These are phyloP conservation scores for Batkoa obscura DNA, from an alignment of 371 early-diverging fungal genomes.

Conservation along the genomic window DNA sequence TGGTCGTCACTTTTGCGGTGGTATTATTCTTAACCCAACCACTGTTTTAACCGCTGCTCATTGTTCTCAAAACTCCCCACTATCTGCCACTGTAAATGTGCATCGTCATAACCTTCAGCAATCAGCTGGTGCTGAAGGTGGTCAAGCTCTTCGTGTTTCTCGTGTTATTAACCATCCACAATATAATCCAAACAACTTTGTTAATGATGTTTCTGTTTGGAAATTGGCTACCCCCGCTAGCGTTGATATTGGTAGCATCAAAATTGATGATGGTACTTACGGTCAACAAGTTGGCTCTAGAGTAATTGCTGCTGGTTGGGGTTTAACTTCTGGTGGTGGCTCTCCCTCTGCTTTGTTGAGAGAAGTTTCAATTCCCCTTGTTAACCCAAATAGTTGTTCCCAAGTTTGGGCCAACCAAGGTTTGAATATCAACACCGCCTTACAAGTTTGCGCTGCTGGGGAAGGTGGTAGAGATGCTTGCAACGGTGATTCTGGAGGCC, in stretches of 20 bases:
- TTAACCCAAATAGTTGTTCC: neutral
- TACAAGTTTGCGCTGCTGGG: neutral
- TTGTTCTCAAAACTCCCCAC: neutral
- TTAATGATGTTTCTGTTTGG: neutral
- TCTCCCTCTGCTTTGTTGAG: neutral
- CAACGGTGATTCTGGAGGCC: constrained; percentile 4
- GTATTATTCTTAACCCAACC: neutral
- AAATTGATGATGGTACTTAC: neutral
- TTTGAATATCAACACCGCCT: neutral
- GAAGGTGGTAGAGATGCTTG: constrained; percentile 2
- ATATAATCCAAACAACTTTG: neutral
- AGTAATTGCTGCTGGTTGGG: neutral
- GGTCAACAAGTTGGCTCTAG: neutral
- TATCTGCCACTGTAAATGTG: neutral
- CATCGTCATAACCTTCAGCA: neutral
- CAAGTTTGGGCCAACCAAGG: neutral
- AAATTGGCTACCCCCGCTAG: neutral
- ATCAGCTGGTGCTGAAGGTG: neutral
- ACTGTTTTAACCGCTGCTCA: neutral
- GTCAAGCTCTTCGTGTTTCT: neutral
- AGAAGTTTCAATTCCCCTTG: neutral
- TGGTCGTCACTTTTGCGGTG: constrained; percentile 1
- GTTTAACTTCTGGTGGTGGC: neutral
- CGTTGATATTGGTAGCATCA: neutral
- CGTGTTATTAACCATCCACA: neutral